A percentile compares a stretch with the other conserved stretches of the same genome.
These are phyloP conservation scores for Magnolia kwangsiensis DNA, from an alignment of 164 flowering plant genomes.

Conservation along the genomic window DNA sequence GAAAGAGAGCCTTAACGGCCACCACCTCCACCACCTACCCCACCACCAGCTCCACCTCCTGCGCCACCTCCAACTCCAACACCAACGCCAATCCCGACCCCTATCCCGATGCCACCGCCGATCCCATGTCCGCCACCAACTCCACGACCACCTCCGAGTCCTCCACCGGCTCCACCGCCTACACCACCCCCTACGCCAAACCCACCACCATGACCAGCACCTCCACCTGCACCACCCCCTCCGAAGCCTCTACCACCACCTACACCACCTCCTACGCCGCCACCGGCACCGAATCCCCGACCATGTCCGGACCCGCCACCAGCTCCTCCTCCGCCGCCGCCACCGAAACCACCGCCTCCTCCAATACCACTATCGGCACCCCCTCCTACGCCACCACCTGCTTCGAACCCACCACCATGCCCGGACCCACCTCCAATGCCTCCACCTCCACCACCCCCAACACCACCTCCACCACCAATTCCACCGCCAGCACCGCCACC, in stretches of 20 bases:
- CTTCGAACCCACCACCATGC: slow-evolving; percentile 9
- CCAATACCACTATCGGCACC: slow-evolving; percentile 15
- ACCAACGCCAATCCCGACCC: too few species aligned
- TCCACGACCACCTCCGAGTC: slow-evolving; percentile 4
- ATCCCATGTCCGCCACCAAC: too few species aligned
- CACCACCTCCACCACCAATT: slow-evolving; percentile 11
- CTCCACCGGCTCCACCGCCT: slow-evolving; percentile 14
- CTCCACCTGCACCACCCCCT: too few species aligned
- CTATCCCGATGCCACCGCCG: too few species aligned
- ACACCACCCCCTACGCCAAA: slow-evolving; percentile 19
- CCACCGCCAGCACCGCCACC: slow-evolving; percentile 25
- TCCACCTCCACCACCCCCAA: slow-evolving; percentile 11
- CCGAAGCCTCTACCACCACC: too few species aligned
- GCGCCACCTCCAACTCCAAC: too few species aligned
- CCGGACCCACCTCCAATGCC: slow-evolving; percentile 17
- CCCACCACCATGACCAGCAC: background rate
- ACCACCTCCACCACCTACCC: background rate
- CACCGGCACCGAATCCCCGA: too few species aligned
- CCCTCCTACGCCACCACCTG: slow-evolving; percentile 1
- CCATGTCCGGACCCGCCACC: too few species aligned
- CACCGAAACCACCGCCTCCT: slow-evolving; percentile 17
- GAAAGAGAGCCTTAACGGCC: background rate
- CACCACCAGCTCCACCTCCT: too few species aligned
- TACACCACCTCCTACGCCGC: too few species aligned
- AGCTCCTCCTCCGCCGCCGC: slow-evolving; percentile 17